Base-by-base conservation (phyloP, 345 rosid genomes). In the Euphorbia peplus region DNA sequence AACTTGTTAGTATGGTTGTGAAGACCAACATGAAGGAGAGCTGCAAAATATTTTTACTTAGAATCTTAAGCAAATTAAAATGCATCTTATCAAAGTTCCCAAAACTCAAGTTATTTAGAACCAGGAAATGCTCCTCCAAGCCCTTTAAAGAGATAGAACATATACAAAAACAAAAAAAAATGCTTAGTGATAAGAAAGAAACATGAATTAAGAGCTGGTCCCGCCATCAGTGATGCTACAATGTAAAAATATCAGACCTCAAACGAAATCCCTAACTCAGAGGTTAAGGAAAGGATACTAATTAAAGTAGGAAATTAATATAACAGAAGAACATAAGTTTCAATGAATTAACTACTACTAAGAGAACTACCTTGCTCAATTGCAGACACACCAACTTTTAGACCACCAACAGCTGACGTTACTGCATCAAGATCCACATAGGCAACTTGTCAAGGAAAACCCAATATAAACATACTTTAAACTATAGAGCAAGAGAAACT, bases 331-430 rank as follows among this genome's bases (percentile, higher is more conserved):
- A 66, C 37, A 37, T 37, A 10, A 5, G 44, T 26, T 72, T 21
- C 28, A 66, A 21, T 52, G 4, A 21, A 66, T 32, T 53, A 35
- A 66, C 22, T 21, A 15, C 22, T 21, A 15, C 19, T 28, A 8
- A 18, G 14, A 26, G 64, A 18, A 64, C 61, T 80, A 95, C 99
- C 96, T 77, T 95, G 85, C 66, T 82, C 67, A 81, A 95, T 80
- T 42, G 96, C 88, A 65, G 81, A 73, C 62, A 86, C 86, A 72
- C 88, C 97, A 60, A 92, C 97, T 79, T 88, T 92, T 28, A 95
- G 87, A 69, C 99, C 99, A 78, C 88, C 89, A 80, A 95, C 97
- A 79, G 98, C 98, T 62, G 99, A 95, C 80, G 85, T 82, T 22
- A 95, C 99, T 92, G 90, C 88, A 86, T 55, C 63, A 69, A 51